A percentile compares a stretch with the other conserved stretches of the same genome.
Evolutionary conservation across 148 eudicot species (phyloP).

Genomic region (Hydrangea macrophylla): DNA sequence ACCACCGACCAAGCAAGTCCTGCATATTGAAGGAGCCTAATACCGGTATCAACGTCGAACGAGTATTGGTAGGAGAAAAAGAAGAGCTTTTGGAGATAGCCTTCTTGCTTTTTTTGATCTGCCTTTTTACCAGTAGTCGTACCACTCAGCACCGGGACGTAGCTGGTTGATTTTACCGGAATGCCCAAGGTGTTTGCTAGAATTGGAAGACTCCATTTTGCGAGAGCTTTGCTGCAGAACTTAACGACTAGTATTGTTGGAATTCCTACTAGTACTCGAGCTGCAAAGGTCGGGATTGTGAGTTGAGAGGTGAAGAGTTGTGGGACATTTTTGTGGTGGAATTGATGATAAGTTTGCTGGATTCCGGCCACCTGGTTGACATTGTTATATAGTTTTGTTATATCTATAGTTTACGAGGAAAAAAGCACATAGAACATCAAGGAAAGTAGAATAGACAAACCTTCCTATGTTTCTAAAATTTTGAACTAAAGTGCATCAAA

Average conservation of each 20-base stretch:
- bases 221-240: constrained; percentile 89
- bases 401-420: neutral
- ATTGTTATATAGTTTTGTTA: neutral
- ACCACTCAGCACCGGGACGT: constrained; percentile 52
- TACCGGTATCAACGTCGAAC: constrained; percentile 90
- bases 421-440: neutral
- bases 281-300: constrained; percentile 43
- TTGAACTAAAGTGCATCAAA: no score
- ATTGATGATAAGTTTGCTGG: constrained; percentile 82
- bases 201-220: constrained; percentile 85
- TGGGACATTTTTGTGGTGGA: constrained; percentile 78
- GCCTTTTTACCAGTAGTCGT: constrained; percentile 34
- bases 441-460: no score
- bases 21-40: constrained; percentile 85
- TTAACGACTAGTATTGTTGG: constrained; percentile 87
- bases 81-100: constrained; percentile 61
- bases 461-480: no score
- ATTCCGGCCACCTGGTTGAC: constrained; percentile 66
- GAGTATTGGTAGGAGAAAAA: constrained; percentile 54
- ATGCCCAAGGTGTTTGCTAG: constrained; percentile 71
- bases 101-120: constrained; percentile 42
- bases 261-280: constrained; percentile 74
- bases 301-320: constrained; percentile 72
- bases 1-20: constrained; percentile 99
- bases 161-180: constrained; percentile 69